Evolutionary conservation across 257 asterid genomes (phyloP), one percentile per base, ranked within the genome.

Genomic region (Nyctanthes arbortristis): DNA sequence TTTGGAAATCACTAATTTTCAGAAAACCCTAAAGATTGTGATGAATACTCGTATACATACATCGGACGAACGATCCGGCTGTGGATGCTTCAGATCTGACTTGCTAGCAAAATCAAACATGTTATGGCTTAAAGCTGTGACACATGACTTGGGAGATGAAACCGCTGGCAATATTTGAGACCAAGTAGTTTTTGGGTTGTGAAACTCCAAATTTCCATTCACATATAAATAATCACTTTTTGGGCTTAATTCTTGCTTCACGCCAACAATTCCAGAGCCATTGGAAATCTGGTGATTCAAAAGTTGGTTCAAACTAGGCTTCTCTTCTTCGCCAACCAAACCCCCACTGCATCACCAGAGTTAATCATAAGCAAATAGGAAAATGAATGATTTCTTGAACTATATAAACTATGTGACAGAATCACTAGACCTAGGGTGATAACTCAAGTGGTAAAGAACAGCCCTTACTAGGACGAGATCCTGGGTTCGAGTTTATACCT

Each of bases 111-210:
- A 83, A 80, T 81, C 89, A 5, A 85, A 66, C 85, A 83, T 80
- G 81, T 80, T 85, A 43, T 78, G 78, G 66, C 85, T 79, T 54
- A 78, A 31, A 69, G 83, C 59, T 14, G 84, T 83, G 7, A 85
- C 74, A 68, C 84, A 81, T 22, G 94, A 85, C 3, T 73, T 85
- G 4, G 95, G 86, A 72, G 94, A 84, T 25, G 89, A 78, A 65
- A 74, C 84, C 34, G 84, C 25, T 4, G 66, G 71, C 45, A 79
- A 66, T 77, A 80, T 76, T 28, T 66, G 84, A 16, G 83, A 72
- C 84, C 86, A 82, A 28, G 57, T 55, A 62, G 81, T 61, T 35
- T 73, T 80, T 14, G 65, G 74, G 32, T 63, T 29, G 25, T 78
- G 81, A 66, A 77, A 73, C 59, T 75, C 82, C 3, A 61, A 70